phyloP scores from a whole-genome alignment of 1,139 yeast species.

The Yamadazyma trypodendri region DNA sequence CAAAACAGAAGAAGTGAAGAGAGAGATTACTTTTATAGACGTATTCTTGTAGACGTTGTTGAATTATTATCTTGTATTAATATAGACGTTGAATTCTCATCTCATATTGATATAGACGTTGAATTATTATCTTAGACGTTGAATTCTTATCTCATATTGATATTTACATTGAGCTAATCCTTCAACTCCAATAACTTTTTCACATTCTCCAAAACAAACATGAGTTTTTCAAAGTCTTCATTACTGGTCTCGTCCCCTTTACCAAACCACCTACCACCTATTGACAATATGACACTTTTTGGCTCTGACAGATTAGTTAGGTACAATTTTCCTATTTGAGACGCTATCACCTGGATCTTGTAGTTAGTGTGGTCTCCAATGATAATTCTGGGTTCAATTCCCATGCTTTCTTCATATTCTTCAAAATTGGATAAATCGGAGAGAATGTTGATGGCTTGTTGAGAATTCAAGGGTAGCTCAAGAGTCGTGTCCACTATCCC shows the following conservation, averaged over 20 bases:
- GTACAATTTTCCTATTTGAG: slow-evolving; percentile 43
- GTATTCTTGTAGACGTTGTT: no score
- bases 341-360: slow-evolving; percentile 41
- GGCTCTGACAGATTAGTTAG: slow-evolving; percentile 25
- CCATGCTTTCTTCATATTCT: slow-evolving; percentile 17
- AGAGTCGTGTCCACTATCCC: slow-evolving; percentile 45
- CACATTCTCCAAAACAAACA: slow-evolving; percentile 38
- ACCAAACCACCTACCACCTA: slow-evolving; percentile 48
- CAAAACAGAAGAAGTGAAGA: slow-evolving; percentile 18
- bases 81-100: no score
- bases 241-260: slow-evolving; percentile 30
- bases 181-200: slow-evolving; percentile 19
- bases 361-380: slow-evolving; percentile 42
- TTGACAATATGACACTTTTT: slow-evolving; percentile 34
- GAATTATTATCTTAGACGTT: no score
- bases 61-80: no score
- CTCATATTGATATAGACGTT: no score
- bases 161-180: no score
- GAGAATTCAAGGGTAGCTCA: slow-evolving; percentile 40
- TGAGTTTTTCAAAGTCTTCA: slow-evolving; percentile 41
- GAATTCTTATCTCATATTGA: no score
- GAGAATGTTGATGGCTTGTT: slow-evolving; percentile 24
- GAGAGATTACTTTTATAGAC: no score
- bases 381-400: slow-evolving; percentile 40
- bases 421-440: slow-evolving; percentile 18